These are phyloP conservation scores for Eucalyptus globulus DNA, from an alignment of 345 rosid genomes.

Conservation along the genomic window DNA sequence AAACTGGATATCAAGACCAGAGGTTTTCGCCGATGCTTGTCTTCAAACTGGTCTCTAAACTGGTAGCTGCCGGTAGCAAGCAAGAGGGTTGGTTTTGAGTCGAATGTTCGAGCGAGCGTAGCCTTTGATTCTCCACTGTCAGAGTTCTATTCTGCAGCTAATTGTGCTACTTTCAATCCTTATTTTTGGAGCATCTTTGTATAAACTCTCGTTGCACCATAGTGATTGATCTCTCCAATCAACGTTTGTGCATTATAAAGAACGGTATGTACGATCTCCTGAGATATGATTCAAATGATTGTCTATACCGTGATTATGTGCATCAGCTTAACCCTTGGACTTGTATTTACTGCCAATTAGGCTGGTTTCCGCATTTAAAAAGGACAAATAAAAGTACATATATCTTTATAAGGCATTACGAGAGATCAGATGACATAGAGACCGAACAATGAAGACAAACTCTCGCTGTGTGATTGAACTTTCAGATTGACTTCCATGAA, in stretches of 20 bases:
- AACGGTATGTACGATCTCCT: not conserved
- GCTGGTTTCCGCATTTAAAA: not conserved
- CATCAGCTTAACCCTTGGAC: not conserved
- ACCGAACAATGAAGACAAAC: not conserved
- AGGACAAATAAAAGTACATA: not conserved
- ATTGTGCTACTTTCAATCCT: not conserved
- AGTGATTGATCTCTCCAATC: not conserved
- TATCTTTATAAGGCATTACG: not conserved
- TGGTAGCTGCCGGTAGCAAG: not conserved
- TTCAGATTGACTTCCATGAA: not conserved
- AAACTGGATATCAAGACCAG: not conserved
- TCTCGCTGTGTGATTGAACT: not conserved
- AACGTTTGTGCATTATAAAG: not conserved
- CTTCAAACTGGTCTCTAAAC: not conserved
- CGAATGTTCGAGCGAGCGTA: not conserved
- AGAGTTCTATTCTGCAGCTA: not conserved
- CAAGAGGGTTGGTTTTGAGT: not conserved
- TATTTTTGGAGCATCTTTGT: not conserved
- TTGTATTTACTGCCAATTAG: not conserved
- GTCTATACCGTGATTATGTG: not conserved
- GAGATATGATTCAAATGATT: not conserved
- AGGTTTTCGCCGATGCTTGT: not conserved
- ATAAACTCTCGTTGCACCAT: not conserved
- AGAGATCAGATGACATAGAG: not conserved
- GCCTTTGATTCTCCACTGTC: not conserved